phyloP scores from a whole-genome alignment of 257 asterid species.

The Solanum habrochaites region DNA sequence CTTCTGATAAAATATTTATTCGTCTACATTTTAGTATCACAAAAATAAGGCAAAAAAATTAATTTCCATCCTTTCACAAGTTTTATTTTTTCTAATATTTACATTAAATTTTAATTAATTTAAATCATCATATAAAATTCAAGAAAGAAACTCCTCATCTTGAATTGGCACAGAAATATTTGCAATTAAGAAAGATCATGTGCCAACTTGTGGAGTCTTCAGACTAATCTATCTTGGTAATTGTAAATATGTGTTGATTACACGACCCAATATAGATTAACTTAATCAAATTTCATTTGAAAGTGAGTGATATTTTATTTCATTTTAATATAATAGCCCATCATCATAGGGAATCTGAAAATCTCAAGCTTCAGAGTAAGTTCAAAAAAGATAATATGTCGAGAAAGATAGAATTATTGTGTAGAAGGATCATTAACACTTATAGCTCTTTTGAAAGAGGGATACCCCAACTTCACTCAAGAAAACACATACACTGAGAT shows the following conservation, averaged over 20 bases:
- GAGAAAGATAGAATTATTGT: rapidly evolving
- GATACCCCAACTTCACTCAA: too few species aligned
- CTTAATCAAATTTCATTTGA: too few species aligned
- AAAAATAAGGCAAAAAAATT: too few species aligned
- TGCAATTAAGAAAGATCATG: neutral
- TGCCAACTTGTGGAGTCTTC: neutral
- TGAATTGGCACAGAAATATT: neutral
- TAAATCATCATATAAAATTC: neutral
- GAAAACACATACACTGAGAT: too few species aligned
- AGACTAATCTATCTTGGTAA: neutral
- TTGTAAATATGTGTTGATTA: neutral
- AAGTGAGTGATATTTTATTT: neutral
- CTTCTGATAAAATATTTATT: neutral
- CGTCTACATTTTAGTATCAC: neutral
- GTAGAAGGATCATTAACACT: too few species aligned
- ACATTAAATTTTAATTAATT: too few species aligned
- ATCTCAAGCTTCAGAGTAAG: too few species aligned
- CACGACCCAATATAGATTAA: neutral
- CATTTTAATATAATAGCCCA: too few species aligned
- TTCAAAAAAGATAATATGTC: too few species aligned
- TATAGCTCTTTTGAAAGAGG: too few species aligned
- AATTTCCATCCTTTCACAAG: neutral
- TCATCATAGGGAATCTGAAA: too few species aligned
- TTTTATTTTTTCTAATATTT: too few species aligned
- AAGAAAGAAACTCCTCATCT: neutral